These are phyloP conservation scores for Hapsidospora chrysogenum DNA, from an alignment of 495 filamentous ascomycete genomes.

Conservation along the genomic window DNA sequence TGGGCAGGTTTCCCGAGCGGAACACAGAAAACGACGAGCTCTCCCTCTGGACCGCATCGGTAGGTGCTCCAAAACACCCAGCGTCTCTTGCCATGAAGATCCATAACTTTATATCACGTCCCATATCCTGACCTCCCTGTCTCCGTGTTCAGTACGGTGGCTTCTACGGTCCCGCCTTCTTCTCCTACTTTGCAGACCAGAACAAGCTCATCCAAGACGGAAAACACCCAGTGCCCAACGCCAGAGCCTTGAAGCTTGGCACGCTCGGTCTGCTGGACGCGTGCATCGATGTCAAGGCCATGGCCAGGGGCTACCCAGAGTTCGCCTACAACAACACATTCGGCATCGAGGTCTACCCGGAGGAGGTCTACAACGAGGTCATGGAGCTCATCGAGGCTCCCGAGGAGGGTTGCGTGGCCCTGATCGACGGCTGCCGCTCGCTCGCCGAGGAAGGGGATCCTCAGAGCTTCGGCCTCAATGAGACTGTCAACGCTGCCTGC, in stretches of 20 bases:
- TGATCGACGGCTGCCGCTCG: background rate
- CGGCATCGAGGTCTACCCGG: no score
- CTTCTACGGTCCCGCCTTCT: conserved; percentile 46
- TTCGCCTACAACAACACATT: conserved; percentile 63
- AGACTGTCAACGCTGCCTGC: background rate
- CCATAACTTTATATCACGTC: no score
- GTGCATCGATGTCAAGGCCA: conserved; percentile 57
- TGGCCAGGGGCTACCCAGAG: conserved; percentile 46
- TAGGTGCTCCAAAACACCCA: no score
- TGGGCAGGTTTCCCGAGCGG: no score
- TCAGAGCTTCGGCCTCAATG: background rate
- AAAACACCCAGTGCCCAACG: conserved; percentile 24
- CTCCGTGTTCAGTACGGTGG: no score
- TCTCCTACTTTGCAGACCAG: conserved; percentile 41
- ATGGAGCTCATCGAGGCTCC: no score
- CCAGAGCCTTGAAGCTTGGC: conserved; percentile 35
- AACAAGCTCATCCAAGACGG: conserved; percentile 35
- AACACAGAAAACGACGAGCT: no score
- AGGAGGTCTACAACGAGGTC: no score
- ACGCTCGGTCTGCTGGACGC: conserved; percentile 52
- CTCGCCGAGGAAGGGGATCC: background rate
- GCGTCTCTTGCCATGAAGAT: no score
- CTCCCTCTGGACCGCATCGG: no score
- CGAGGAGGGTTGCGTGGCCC: no score
- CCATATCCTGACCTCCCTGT: no score